Percentiles rank a stretch among this genome's conserved stretches.
Evolutionary conservation across 1,139 yeast species (phyloP).

Genomic region (Candida sanyaensis): DNA sequence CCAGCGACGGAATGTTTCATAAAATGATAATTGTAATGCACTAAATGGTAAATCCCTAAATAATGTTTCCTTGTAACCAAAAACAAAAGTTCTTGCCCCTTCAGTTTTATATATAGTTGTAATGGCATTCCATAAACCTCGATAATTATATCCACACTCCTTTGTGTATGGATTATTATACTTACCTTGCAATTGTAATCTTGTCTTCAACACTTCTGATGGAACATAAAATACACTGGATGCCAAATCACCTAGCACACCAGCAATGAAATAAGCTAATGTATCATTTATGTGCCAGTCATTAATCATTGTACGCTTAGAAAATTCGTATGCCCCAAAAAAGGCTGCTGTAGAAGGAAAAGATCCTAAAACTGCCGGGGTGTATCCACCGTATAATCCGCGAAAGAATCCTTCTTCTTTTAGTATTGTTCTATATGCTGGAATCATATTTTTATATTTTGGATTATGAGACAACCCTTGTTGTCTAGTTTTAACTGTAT

Average conservation of each 20-base stretch:
- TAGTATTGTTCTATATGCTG: conserved; percentile 73
- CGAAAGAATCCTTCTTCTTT: conserved; percentile 80
- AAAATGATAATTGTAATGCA: conserved; percentile 93
- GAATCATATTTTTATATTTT: conserved; percentile 66
- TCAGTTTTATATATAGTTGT: conserved; percentile 63
- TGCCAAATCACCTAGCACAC: conserved; percentile 87
- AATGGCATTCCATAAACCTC: conserved; percentile 69
- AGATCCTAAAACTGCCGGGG: conserved; percentile 89
- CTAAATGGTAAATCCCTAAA: conserved; percentile 92
- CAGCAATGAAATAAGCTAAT: conserved; percentile 76
- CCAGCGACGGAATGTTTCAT: conserved; percentile 74
- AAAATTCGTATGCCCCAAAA: conserved; percentile 83
- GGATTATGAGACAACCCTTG: conserved; percentile 79
- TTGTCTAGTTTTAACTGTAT: conserved; percentile 94
- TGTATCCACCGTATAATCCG: conserved; percentile 90
- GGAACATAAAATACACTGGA: conserved; percentile 96
- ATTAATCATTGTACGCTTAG: conserved; percentile 70
- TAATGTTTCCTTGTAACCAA: conserved; percentile 91
- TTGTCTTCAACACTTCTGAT: conserved; percentile 90
- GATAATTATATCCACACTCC: conserved; percentile 83
- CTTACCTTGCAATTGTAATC: conserved; percentile 89
- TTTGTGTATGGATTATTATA: conserved; percentile 75
- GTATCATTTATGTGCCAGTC: conserved; percentile 76
- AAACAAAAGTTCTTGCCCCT: conserved; percentile 75
- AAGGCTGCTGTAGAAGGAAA: conserved; percentile 93